Evolutionary conservation across 2,329 filamentous ascomycete species (phyloP).

Genomic region (Biscogniauxia marginata): DNA sequence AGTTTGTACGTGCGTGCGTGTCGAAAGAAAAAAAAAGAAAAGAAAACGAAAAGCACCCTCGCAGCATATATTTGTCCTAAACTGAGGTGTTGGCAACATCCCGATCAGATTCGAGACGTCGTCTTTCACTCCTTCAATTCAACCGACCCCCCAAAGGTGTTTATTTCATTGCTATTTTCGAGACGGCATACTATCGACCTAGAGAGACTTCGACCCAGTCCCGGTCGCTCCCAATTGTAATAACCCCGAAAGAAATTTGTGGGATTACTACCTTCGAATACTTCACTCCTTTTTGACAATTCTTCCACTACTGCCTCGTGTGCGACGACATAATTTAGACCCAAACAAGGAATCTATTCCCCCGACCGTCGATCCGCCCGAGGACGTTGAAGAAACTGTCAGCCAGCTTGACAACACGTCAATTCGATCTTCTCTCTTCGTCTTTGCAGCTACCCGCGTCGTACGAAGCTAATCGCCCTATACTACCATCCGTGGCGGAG

Average conservation of each 20-base stretch:
- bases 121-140: slow-evolving; percentile 16
- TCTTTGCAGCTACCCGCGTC: slow-evolving; percentile 19
- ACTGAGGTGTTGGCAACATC: neutral
- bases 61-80: neutral
- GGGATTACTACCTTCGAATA: slow-evolving; percentile 28
- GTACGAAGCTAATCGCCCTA: slow-evolving; percentile 23
- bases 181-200: slow-evolving; percentile 1
- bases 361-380: slow-evolving; percentile 19
- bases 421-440: slow-evolving; percentile 17
- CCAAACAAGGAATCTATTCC: slow-evolving; percentile 11
- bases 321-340: slow-evolving; percentile 25
- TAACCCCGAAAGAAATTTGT: slow-evolving; percentile 25
- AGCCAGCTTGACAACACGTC: slow-evolving; percentile 25
- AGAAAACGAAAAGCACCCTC: neutral
- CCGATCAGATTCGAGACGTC: neutral
- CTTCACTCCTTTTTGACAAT: slow-evolving; percentile 19
- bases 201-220: slow-evolving; percentile 16
- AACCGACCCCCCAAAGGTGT: slow-evolving; percentile 9
- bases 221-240: slow-evolving; percentile 30
- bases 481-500: slow-evolving; percentile 29
- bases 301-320: slow-evolving; percentile 23
- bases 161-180: slow-evolving; percentile 12
- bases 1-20: slow-evolving; percentile 7
- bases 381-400: slow-evolving; percentile 14
- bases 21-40: neutral